A percentile compares a stretch with the other conserved stretches of the same genome.
phyloP scores from a whole-genome alignment of 352 stramenopile species.

The Globisporangium orthogonon region DNA sequence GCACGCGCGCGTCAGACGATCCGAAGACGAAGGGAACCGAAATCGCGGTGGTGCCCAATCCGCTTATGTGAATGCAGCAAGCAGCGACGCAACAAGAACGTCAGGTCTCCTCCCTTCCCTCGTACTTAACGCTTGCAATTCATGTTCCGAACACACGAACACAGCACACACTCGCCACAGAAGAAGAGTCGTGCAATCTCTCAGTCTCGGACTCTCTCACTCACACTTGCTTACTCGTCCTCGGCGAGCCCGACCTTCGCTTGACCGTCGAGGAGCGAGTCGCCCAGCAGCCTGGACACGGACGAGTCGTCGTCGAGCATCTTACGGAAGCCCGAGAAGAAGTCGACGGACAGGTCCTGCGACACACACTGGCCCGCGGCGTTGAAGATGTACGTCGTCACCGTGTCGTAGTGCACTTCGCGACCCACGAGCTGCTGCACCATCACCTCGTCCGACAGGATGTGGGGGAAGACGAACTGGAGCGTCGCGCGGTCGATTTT shows the following conservation, averaged over 20 bases:
- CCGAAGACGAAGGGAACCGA: neutral
- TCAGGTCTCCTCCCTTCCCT: no score
- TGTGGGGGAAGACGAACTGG: conserved; percentile 29
- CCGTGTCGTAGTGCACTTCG: conserved; percentile 24
- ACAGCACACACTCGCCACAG: no score
- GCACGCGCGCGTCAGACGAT: neutral
- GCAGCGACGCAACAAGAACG: no score
- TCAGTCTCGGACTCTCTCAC: neutral
- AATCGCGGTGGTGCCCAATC: no score
- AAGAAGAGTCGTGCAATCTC: no score
- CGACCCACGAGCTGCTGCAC: conserved; percentile 31
- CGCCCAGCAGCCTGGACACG: conserved; percentile 8
- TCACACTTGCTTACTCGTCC: neutral
- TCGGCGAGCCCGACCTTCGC: conserved; percentile 8
- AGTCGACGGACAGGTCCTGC: conserved; percentile 21
- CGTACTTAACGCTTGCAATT: neutral
- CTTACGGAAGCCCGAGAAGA: conserved; percentile 15
- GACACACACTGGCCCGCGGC: conserved; percentile 11
- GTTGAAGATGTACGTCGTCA: conserved; percentile 25
- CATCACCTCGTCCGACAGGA: conserved; percentile 24
- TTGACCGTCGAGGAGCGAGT: conserved; percentile 6
- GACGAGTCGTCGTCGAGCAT: conserved; percentile 9
- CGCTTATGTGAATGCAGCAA: no score
- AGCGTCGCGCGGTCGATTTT: conserved; percentile 14
- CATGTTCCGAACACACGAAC: neutral